Conservation (phyloP, 1,284 basidiomycete genomes). For the Phellopilus nigrolimitatus region DNA sequence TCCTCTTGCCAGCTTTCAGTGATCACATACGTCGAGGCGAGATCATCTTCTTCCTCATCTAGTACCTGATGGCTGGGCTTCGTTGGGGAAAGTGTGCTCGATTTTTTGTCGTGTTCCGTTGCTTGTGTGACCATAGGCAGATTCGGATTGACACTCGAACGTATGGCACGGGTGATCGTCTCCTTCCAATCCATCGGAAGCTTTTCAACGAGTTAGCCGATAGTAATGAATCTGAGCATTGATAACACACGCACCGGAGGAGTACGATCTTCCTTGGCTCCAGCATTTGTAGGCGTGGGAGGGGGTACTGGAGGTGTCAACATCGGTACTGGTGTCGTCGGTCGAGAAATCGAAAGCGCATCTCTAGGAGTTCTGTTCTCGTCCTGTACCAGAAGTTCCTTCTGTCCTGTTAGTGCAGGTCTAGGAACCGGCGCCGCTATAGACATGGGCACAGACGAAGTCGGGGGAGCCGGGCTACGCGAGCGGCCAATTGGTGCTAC, state of each 20-base stretch:
- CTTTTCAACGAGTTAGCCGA: background rate
- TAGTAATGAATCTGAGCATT: background rate
- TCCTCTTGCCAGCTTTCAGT: background rate
- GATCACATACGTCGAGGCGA: background rate
- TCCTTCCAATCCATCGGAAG: slow-evolving; percentile 18
- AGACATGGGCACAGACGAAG: background rate
- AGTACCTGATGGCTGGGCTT: background rate
- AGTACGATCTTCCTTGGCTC: background rate
- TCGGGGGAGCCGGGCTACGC: background rate
- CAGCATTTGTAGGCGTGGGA: background rate
- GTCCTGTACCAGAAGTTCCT: background rate
- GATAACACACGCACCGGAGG: slow-evolving; percentile 5
- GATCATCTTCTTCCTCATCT: background rate
- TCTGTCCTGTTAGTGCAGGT: background rate
- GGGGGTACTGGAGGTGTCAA: background rate
- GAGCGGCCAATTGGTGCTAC: background rate
- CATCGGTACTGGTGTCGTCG: background rate
- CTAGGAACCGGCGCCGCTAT: background rate
- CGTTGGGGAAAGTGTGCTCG: slow-evolving; percentile 1
- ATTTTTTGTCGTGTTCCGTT: background rate
- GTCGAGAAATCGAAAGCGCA: background rate
- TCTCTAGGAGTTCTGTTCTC: background rate
- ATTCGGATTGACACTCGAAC: background rate
- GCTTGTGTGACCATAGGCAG: background rate
- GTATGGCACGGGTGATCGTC: slow-evolving; percentile 7